Evolutionary conservation across 2,329 filamentous ascomycete species (phyloP), one percentile per base, ranked within the genome.

Genomic region (Didymellaceae sp.): DNA sequence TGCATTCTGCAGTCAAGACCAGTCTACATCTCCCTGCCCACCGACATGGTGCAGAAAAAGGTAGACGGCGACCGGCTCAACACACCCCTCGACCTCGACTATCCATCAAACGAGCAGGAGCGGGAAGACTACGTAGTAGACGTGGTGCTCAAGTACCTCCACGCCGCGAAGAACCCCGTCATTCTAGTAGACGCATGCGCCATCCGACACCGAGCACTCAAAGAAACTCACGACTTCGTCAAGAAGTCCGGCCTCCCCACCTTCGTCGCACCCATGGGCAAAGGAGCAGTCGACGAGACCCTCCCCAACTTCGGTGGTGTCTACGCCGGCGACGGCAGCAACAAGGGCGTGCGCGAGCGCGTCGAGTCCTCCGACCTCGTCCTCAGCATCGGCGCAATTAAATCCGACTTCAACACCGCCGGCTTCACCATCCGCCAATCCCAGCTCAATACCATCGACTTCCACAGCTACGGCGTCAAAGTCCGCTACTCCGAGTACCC

Each of bases 201-300:
- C 9, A 86, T 91, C 57, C 85, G 90, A 25, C 89, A 94, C 67
- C 81, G 86, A 32, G 87, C 88, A 13, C 73, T 92, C 1, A 73
- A 84, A 1, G 90, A 94, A 71, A 85, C 91, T 14, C 85, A 89
- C 60, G 82, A 83, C 6, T 78, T 96, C 13, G 77, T 95, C 42
- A 79, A 86, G 53, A 89, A 87, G 72, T 89, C 89, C 1, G 79
- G 84, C 4, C 77, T 96, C 6, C 91, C 91, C 4, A 87, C 89
- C 0, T 95, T 94, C 62, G 89, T 92, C n/a, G 88, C 90, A 0
- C 90, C 91, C 2, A 95, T 95, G 88, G 91, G 91, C 37, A 96
- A 96, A 76, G 84, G 90, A 14, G 88, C 89, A 16, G 82, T 96
- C 37, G 82, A 94, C 63, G 91, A 96, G 73, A 82, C 82, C 2